Percentiles rank a stretch among this genome's conserved stretches.
phyloP scores from a whole-genome alignment of 192 early-diverging fungal genomes.

The Linnemannia exigua region DNA sequence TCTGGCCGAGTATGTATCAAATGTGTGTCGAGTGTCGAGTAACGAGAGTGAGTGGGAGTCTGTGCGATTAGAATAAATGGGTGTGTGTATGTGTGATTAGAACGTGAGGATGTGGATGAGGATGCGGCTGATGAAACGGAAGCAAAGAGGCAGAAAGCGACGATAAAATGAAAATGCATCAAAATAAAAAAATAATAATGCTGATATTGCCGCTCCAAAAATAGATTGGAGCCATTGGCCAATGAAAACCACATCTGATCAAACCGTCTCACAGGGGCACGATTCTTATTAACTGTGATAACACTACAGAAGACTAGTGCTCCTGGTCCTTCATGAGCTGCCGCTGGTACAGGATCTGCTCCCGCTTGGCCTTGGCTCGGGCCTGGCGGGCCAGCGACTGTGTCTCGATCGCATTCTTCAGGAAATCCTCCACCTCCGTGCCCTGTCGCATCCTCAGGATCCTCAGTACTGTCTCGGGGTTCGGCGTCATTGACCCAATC shows the following conservation, averaged over 20 bases:
- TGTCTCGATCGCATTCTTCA: conserved; percentile 48
- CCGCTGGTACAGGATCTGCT: conserved; percentile 44
- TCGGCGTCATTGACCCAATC: conserved; percentile 51
- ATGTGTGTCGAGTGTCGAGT: background rate
- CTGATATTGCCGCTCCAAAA: background rate
- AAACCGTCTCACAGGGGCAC: background rate
- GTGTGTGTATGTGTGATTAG: background rate
- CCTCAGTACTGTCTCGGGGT: conserved; percentile 62
- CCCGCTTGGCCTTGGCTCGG: conserved; percentile 40
- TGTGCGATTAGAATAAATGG: background rate
- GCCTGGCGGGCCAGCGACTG: conserved; percentile 41
- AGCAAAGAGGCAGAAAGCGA: background rate
- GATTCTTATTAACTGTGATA: background rate
- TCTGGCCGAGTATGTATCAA: too few relatives aligned
- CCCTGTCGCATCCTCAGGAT: conserved; percentile 65
- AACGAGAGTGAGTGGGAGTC: too few relatives aligned
- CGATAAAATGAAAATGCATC: too few relatives aligned
- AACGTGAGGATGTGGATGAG: background rate
- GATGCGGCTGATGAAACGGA: background rate
- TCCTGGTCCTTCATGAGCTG: conserved; percentile 25
- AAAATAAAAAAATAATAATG: background rate
- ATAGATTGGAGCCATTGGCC: background rate
- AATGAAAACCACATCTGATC: background rate
- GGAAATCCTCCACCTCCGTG: conserved; percentile 58
- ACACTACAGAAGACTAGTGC: background rate